Percentiles rank a stretch among this genome's conserved stretches.
phyloP scores from a whole-genome alignment of 73 alveolate genomes.

The Effrenium voratum region DNA sequence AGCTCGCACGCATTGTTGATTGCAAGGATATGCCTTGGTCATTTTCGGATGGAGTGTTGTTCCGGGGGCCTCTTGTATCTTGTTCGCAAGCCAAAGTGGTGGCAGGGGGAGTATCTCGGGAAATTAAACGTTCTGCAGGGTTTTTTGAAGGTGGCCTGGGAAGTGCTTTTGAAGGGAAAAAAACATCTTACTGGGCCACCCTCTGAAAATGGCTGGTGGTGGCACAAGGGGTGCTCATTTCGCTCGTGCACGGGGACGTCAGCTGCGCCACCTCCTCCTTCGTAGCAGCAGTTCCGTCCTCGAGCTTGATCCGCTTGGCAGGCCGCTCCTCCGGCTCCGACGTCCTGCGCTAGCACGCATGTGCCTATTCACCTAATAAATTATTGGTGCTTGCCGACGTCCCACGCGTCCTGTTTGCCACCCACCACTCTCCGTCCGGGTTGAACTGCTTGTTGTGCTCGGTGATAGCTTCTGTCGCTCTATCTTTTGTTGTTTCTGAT shows the following conservation, averaged over 20 bases:
- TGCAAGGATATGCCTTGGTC: background rate
- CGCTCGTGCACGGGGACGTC: background rate
- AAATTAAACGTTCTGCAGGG: background rate
- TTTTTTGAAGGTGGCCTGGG: background rate
- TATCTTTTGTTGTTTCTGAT: background rate
- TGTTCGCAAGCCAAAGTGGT: no score
- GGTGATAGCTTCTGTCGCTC: background rate
- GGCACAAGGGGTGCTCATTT: background rate
- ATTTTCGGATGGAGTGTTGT: background rate
- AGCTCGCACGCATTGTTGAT: background rate
- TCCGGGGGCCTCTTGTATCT: background rate
- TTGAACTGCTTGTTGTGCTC: slow-evolving; percentile 10
- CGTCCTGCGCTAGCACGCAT: background rate
- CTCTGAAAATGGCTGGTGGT: background rate
- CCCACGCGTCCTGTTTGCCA: background rate
- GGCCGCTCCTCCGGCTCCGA: background rate
- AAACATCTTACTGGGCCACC: background rate
- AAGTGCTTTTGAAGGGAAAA: no score
- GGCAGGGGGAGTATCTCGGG: background rate
- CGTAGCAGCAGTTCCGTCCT: background rate
- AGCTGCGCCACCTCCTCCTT: background rate
- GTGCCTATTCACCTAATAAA: no score
- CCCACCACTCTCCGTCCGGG: slow-evolving; percentile 13
- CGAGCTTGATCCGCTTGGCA: slow-evolving; percentile 2
- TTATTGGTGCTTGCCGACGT: background rate